These are phyloP conservation scores for Diaporthe humulicola DNA, from an alignment of 2,329 filamentous ascomycete species.

Conservation along the genomic window DNA sequence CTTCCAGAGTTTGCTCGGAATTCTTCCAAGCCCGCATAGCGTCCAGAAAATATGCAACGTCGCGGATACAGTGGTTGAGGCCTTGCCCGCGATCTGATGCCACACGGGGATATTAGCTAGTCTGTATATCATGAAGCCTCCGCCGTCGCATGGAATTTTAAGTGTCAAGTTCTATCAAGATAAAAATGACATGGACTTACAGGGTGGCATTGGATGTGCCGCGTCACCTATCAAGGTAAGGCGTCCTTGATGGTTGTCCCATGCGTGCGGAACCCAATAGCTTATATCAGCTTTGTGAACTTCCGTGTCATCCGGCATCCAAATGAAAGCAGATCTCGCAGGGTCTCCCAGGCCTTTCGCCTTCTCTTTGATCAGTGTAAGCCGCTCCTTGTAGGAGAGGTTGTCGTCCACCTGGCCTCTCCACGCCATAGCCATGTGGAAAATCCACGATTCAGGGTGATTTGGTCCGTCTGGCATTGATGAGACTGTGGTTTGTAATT, in stretches of 20 bases:
- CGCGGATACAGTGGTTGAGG: conserved; percentile 13
- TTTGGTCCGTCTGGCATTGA: conserved; percentile 14
- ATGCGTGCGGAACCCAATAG: conserved; percentile 7
- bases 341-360: conserved; percentile 12
- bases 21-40: not conserved
- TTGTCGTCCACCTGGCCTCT: not conserved
- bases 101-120: not conserved
- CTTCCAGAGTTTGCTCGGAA: not conserved
- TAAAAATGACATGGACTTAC: not conserved
- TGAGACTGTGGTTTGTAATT: not conserved
- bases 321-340: conserved; percentile 7
- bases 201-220: conserved; percentile 24
- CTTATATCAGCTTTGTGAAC: conserved; percentile 24
- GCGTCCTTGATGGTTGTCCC: conserved; percentile 12
- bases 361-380: conserved; percentile 5
- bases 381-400: conserved; percentile 8
- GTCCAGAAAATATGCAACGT: not conserved
- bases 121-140: not conserved
- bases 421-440: conserved; percentile 22
- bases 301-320: conserved; percentile 14
- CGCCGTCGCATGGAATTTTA: not conserved
- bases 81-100: conserved; percentile 3
- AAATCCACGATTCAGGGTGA: conserved; percentile 8
- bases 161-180: not conserved
- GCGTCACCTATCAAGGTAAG: conserved; percentile 8